Conservation (phyloP, 129 eudicot genomes). For the Mikania micrantha region DNA sequence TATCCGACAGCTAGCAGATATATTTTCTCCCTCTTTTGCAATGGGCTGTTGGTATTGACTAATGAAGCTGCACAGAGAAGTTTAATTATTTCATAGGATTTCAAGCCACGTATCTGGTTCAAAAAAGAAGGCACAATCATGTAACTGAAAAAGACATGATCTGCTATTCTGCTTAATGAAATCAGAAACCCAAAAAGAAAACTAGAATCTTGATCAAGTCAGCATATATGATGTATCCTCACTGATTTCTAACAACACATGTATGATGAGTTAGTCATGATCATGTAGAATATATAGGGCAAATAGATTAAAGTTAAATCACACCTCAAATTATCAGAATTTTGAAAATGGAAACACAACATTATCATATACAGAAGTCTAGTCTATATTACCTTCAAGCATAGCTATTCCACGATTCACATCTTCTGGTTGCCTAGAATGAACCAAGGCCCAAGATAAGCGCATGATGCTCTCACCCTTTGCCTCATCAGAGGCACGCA, state of each 20-base stretch:
- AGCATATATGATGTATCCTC: neutral
- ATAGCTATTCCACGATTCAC: constrained; percentile 72
- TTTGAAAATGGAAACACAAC: neutral
- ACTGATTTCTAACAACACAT: neutral
- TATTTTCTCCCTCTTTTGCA: constrained; percentile 50
- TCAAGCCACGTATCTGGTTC: neutral
- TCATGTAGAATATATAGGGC: neutral
- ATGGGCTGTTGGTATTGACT: constrained; percentile 39
- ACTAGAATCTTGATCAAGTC: neutral
- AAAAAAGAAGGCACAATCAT: neutral
- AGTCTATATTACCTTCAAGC: constrained; percentile 44
- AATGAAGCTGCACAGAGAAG: constrained; percentile 35
- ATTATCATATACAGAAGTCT: neutral
- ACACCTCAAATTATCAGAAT: neutral
- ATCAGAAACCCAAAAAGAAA: neutral
- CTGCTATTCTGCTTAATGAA: neutral
- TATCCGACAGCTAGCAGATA: constrained; percentile 69
- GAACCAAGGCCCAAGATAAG: constrained; percentile 69
- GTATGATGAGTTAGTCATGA: neutral
- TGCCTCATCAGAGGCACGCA: constrained; percentile 41
- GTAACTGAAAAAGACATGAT: neutral
- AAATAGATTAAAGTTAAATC: neutral
- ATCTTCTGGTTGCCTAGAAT: constrained; percentile 56
- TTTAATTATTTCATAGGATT: neutral
- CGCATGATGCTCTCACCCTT: constrained; percentile 54